Base-by-base conservation (phyloP, 768 basidiomycete genomes). In the Amanita pallidorosea region DNA sequence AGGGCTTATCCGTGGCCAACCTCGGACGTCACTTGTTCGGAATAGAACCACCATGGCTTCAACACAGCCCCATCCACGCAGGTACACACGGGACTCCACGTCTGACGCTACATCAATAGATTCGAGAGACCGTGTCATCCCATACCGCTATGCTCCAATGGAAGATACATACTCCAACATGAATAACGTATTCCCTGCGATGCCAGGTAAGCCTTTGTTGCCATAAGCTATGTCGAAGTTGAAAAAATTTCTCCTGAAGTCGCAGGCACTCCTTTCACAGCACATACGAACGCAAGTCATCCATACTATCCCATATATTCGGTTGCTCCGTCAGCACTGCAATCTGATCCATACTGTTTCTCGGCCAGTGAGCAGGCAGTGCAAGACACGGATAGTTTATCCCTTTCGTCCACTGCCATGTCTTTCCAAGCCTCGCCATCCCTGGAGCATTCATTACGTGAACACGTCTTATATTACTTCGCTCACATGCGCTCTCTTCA, bases 1-100 rank as follows among this genome's bases (percentile, higher is more conserved):
- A 40, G 86, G 86, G 54, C 77, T 88, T 61, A 88, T 90, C 57
- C 83, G 88, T 31, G 88, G 88, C 37, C 86, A 88, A 60, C 88
- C 86, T 12, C 80, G 85, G 18, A 68, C 43, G 74, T 77, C 52
- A 69, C 43, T 42, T 29, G 29, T 51, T 51, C 49, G 49, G 17
- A 42, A 17, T 20, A 43, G 40, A 33, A 44, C 13, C 25, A n/a
- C 44, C 11, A 9, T 36, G n/a, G 18, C 46, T 8, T 23, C 34
- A 33, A 27, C 52, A 27, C 45, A 46, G 20, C 37, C 52, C 11
- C 46, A 34, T 36, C 20, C 45, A 13, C 49, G 36, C 15, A 6
- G 17, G 13, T 61, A 59, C 45, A 62, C 60, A 46, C 66, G 48
- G 54, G 60, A 44, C 12, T 70, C 72, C 25, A 68, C 71, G n/a